Evolutionary conservation across 768 basidiomycete species (phyloP).

Genomic region (Russula sp.): DNA sequence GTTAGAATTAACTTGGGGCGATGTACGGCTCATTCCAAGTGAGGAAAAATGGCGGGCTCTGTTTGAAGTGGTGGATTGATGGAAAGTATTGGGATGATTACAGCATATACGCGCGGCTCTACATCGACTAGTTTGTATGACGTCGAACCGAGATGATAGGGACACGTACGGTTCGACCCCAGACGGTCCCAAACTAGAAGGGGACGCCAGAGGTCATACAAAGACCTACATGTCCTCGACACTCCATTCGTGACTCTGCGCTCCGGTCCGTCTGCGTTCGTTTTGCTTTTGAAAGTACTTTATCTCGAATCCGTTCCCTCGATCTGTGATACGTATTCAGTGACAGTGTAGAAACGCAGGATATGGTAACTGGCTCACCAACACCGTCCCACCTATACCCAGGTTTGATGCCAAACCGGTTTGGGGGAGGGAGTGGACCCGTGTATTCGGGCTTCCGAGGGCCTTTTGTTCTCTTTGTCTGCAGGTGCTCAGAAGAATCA

Average conservation of each 20-base stretch:
- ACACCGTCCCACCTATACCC: conserved; percentile 99
- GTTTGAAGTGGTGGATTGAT: not conserved
- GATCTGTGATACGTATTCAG: conserved; percentile 44
- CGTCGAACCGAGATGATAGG: not conserved
- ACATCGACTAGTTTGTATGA: not conserved
- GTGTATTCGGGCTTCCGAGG: conserved; percentile 78
- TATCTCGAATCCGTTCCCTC: conserved; percentile 92
- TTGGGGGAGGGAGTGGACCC: conserved; percentile 87
- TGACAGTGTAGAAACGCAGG: not conserved
- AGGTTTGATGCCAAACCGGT: conserved; percentile 91
- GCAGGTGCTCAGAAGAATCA: conserved; percentile 9
- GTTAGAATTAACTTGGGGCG: conserved; percentile 4
- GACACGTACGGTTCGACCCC: not conserved
- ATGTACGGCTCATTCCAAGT: not conserved
- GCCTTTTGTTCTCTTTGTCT: conserved; percentile 74
- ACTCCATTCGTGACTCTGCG: conserved; percentile 80
- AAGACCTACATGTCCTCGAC: conserved; percentile 81
- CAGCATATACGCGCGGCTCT: not conserved
- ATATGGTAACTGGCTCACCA: conserved; percentile 45
- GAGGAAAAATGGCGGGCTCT: conserved; percentile 8
- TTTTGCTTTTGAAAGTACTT: conserved; percentile 84
- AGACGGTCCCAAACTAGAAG: not conserved
- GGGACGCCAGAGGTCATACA: not conserved
- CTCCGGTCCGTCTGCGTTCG: conserved; percentile 57
- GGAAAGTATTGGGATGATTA: not conserved